A percentile compares a stretch with the other conserved stretches of the same genome.
These are phyloP conservation scores for Fusarium xylarioides DNA, from an alignment of 2,329 filamentous ascomycete species.

Conservation along the genomic window DNA sequence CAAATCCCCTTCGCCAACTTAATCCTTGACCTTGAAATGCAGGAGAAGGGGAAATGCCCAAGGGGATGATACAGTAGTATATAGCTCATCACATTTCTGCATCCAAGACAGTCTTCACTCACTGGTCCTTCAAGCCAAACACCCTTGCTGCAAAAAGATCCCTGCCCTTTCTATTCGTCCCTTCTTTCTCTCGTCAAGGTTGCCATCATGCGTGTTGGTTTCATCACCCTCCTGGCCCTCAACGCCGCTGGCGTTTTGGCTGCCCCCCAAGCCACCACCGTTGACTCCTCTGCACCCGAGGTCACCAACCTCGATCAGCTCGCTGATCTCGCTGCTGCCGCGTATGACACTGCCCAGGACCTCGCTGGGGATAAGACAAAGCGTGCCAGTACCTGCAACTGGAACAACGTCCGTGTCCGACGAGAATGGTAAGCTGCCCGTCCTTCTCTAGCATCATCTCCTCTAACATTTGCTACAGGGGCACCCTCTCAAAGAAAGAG, in stretches of 20 bases:
- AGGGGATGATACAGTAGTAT: conserved; percentile 10
- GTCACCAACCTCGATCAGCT: conserved; percentile 34
- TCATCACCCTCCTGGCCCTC: conserved; percentile 34
- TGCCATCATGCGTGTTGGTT: conserved; percentile 33
- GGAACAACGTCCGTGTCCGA: conserved; percentile 44
- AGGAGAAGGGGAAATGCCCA: background rate
- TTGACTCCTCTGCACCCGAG: conserved; percentile 24
- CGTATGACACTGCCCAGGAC: conserved; percentile 38
- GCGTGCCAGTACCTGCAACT: conserved; percentile 39
- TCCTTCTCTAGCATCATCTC: rapidly evolving
- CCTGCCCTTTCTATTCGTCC: conserved; percentile 3
- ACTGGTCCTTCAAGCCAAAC: conserved; percentile 5
- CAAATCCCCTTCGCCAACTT: too few species aligned
- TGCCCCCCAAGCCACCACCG: conserved; percentile 24
- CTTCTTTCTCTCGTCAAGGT: background rate
- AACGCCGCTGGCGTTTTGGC: conserved; percentile 37
- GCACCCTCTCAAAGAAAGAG: conserved; percentile 35
- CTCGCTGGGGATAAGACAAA: conserved; percentile 28
- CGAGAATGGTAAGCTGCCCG: conserved; percentile 43
- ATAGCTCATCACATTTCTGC: conserved; percentile 19
- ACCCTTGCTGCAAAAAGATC: conserved; percentile 12
- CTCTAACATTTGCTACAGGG: conserved; percentile 27
- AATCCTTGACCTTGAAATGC: background rate
- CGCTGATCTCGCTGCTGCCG: conserved; percentile 32
- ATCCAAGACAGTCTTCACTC: background rate